Base-by-base conservation (phyloP, 768 basidiomycete species). In the Hygrophorus pudorinus region DNA sequence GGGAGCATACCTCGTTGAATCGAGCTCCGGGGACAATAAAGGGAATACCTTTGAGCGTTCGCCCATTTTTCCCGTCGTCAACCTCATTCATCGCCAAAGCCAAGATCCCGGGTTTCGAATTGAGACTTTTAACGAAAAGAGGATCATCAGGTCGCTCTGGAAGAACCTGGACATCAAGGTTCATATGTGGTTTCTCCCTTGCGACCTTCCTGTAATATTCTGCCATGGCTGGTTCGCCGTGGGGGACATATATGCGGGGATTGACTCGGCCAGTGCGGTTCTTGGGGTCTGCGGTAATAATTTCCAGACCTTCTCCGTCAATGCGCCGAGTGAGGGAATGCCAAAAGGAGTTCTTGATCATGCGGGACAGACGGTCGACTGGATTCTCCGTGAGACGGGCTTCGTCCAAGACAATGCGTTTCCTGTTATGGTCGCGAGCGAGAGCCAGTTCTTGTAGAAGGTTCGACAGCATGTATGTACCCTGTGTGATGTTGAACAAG, bases 381-480 rank as follows among this genome's bases (percentile, higher is more conserved):
- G 94, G 94, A 59, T 98, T 98, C 66, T 99, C 94, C 0, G 87
- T 89, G 41, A 99, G 72, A 49, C 94, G 85, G n/a, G 90, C 82
- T 62, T 99, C 96, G 54, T 99, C 96, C n/a, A 99, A 80, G 14
- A 99, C 90, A 58, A 99, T 96, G 6, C 91, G 85, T 65, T 94
- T 94, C 45, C 92, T 74, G 50, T 85, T 84, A 63, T 94, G 92
- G 58, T 98, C 94, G 7, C 90, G 80, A 5, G 96, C 94, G 16
- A 98, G 78, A 2, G 94, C 94, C 38, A 99, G 82, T 60, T 99
- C 94, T 70, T 99, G 94, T n/a, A 99, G 73, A 18, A 99, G 77
- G 64, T 97, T 98, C 10, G 94, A 97, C 37, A 99, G 72, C 94
- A 97, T 98, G 65, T 98, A 99, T n/a, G 86, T 97, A 33, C 96